A percentile compares a stretch with the other conserved stretches of the same genome.
These are phyloP conservation scores for Myxozyma mucilagina DNA, from an alignment of 805 yeast genomes.

Conservation along the genomic window DNA sequence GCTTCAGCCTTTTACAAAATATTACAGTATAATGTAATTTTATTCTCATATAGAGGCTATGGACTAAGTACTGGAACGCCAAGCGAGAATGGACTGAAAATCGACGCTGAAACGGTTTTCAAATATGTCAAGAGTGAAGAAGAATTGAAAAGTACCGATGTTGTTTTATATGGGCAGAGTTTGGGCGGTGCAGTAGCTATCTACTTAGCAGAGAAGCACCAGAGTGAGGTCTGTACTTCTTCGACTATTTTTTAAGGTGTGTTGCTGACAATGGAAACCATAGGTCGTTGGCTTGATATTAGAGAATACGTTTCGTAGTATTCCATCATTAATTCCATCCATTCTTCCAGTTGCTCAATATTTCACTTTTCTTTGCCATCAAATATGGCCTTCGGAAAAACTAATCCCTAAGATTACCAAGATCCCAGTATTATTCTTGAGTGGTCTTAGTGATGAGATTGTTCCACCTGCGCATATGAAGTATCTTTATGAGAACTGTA, in stretches of 20 bases:
- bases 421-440: slow-evolving; percentile 68
- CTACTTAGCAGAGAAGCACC: slow-evolving; percentile 61
- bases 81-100: slow-evolving; percentile 73
- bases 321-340: slow-evolving; percentile 61
- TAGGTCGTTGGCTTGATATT: slow-evolving; percentile 64
- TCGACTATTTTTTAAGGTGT: not conserved
- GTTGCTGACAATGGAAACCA: not conserved
- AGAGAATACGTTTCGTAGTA: slow-evolving; percentile 82
- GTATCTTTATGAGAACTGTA: slow-evolving; percentile 52
- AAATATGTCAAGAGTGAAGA: slow-evolving; percentile 55
- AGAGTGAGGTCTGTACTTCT: slow-evolving; percentile 42
- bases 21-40: slow-evolving; percentile 43
- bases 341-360: slow-evolving; percentile 67
- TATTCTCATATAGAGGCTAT: slow-evolving; percentile 81
- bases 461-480: slow-evolving; percentile 88
- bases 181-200: slow-evolving; percentile 94
- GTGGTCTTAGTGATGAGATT: slow-evolving; percentile 80
- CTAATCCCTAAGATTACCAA: slow-evolving; percentile 54
- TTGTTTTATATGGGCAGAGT: slow-evolving; percentile 82
- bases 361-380: slow-evolving; percentile 64
- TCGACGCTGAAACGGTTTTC: slow-evolving; percentile 76
- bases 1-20: slow-evolving; percentile 61
- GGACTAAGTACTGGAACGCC: slow-evolving; percentile 56
- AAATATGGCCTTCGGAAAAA: slow-evolving; percentile 77
- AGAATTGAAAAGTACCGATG: slow-evolving; percentile 52